These are phyloP conservation scores for Melampsora larici-populina DNA, from an alignment of 1,284 basidiomycete species.

Conservation along the genomic window DNA sequence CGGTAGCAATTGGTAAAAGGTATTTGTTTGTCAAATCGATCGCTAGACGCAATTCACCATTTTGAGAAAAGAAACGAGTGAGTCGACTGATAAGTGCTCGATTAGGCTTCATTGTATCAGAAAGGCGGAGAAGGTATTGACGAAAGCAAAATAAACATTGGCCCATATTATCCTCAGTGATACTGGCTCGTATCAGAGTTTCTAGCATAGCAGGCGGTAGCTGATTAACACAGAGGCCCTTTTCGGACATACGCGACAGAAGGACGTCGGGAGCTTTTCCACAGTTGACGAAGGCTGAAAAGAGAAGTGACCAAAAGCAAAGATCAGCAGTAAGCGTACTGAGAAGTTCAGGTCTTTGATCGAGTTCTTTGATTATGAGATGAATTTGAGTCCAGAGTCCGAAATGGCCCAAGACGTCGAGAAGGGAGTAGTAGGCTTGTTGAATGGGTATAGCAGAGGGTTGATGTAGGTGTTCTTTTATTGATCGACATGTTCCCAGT, in stretches of 20 bases:
- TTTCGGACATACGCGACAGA: constrained; percentile 1
- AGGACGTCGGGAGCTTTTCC: constrained; percentile 19
- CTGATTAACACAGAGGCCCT: background rate
- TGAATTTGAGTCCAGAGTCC: constrained; percentile 27
- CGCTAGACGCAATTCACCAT: constrained; percentile 7
- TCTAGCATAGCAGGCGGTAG: background rate
- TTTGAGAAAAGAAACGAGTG: constrained; percentile 10
- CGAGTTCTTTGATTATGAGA: constrained; percentile 14
- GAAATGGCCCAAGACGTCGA: constrained; percentile 9
- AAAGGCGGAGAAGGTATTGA: constrained; percentile 6
- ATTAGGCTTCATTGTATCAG: background rate
- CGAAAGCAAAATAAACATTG: constrained; percentile 1
- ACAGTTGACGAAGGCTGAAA: constrained; percentile 9
- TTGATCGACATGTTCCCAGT: too few relatives aligned
- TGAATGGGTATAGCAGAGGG: constrained; percentile 4
- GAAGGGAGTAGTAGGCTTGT: constrained; percentile 2
- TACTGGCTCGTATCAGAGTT: constrained; percentile 8
- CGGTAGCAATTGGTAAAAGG: constrained; percentile 18
- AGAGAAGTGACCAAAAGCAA: constrained; percentile 5
- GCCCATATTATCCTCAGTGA: constrained; percentile 18
- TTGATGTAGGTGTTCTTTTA: background rate
- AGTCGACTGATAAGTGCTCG: background rate
- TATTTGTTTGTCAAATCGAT: constrained; percentile 13
- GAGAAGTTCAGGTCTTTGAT: background rate
- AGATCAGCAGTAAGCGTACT: background rate